Base-by-base conservation (phyloP, 345 rosid species). In the Lenwebbia sp. region DNA sequence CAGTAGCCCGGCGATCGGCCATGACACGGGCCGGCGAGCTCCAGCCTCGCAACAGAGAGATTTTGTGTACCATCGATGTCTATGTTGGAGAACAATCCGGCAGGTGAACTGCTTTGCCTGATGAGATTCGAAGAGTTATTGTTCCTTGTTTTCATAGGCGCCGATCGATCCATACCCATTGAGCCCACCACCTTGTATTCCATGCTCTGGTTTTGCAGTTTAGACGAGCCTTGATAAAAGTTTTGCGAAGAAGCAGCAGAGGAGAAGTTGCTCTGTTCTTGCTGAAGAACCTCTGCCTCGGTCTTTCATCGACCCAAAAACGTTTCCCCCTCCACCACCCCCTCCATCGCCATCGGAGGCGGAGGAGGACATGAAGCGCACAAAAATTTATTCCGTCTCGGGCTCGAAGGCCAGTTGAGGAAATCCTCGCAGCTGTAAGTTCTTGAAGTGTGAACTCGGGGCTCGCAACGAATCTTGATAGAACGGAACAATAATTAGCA, bases 31-130 rank as follows among this genome's bases (percentile, higher is more conserved):
- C 40, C 40, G 40, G 47, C 47, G 47, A 44, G 7, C 47, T 44
- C 7, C 47, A 1, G 7, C 47, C 47, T 44, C 47, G 40, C 40
- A 2, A 40, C 40, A 83, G 54, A 55, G 58, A 52, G 76, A 78
- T 50, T 44, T 51, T 30, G 28, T 28, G 89, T 88, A 84, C 89
- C 89, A 56, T 90, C 90, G 84, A 86, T 84, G 74, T 86, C 76
- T n/a, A 85, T 75, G 87, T 86, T 85, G 89, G 88, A 82, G 90
- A 90, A 90, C 74, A 90, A 88, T 17, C 92, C 93, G 93, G 93
- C 93, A 83, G 93, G 93, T 7, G 93, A 92, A 88, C 93, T 92
- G 85, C 90, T 90, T 82, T 90, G 92, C 49, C 93, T 85, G 57
- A 89, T 86, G 23, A 92, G 91, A 85, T 87, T 89, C n/a, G 91